Evolutionary conservation across 306 rosid genomes (phyloP), one percentile per base, ranked within the genome.

Genomic region (Malus asiatica): DNA sequence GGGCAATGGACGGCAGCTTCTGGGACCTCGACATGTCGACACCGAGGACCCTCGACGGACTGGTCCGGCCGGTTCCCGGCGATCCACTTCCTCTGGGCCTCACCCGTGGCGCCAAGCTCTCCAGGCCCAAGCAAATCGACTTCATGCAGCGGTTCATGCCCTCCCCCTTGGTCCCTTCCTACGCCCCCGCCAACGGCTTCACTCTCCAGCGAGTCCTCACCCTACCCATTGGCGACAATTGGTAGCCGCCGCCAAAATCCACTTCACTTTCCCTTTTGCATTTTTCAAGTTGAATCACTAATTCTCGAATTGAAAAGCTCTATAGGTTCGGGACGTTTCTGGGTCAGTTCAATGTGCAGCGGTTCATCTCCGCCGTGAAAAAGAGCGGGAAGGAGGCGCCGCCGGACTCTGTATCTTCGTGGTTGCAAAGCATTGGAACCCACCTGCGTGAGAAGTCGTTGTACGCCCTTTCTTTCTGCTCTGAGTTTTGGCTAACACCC

Each of bases 311-410:
- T 72, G 33, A 78, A 68, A 76, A 83, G 86, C 71, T 84, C 72
- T 86, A 92, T 93, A 93, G 98, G 93, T 62, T 84, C 59, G 82
- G 72, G 35, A 76, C 85, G 68, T 71, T 92, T 45, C 82, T 94
- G 71, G 98, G 95, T 58, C 97, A 92, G 86, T 94, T 94, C 92
- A 85, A 92, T 85, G 76, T 92, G 82, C 95, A 94, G 86, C 92
- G 82, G 83, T 90, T 92, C 57, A 25, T 87, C 29, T 83, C 95
- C 20, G 83, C 89, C 25, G 82, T 92, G 48, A 81, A 78, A 67
- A 68, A 72, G 25, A 83, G 87, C 53, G 87, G 78, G 65, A 86
- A 86, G 79, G 70, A 32, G 7, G 70, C 33, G 14, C 83, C 72
- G 14, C 70, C 77, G 13, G 77, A 67, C 0, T 82, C 84, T 46